Percentiles rank a stretch among this genome's conserved stretches.
phyloP scores from a whole-genome alignment of 2,329 filamentous ascomycete genomes.

The Monosporascus sp. region DNA sequence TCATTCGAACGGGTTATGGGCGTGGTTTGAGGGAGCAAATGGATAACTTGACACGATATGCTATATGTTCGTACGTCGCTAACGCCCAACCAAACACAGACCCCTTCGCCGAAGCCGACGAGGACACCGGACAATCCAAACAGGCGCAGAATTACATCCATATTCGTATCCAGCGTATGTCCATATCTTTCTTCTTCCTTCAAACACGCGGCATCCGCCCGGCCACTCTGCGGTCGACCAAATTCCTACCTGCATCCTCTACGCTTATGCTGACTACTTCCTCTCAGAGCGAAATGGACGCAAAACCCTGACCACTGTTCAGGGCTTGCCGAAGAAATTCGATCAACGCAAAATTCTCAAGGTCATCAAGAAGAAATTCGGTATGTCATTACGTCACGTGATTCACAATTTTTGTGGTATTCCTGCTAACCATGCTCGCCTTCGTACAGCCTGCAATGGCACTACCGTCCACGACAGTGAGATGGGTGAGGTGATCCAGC shows the following conservation, averaged over 20 bases:
- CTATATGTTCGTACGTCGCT: slow-evolving; percentile 10
- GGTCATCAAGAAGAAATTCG: slow-evolving; percentile 99
- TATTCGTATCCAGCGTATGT: slow-evolving; percentile 98
- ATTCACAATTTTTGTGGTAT: neutral
- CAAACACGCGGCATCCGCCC: neutral
- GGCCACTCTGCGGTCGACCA: neutral
- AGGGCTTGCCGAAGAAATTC: slow-evolving; percentile 98
- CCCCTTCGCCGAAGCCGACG: slow-evolving; percentile 99
- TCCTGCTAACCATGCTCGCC: slow-evolving; percentile 13
- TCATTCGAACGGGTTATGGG: neutral
- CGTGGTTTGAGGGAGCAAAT: too few relatives aligned
- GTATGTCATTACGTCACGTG: slow-evolving; percentile 40
- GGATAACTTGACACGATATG: too few relatives aligned
- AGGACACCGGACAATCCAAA: slow-evolving; percentile 93
- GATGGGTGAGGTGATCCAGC: slow-evolving; percentile 99
- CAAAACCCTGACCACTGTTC: slow-evolving; percentile 99
- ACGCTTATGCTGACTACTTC: slow-evolving; percentile 32
- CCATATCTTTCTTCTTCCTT: slow-evolving; percentile 3
- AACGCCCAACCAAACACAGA: slow-evolving; percentile 48
- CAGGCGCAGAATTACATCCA: slow-evolving; percentile 98
- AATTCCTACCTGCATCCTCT: neutral
- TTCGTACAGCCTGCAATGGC: slow-evolving; percentile 86
- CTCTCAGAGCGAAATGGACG: slow-evolving; percentile 98
- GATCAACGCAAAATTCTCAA: slow-evolving; percentile 99
- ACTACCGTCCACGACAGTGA: slow-evolving; percentile 93